Evolutionary conservation across 192 early-diverging fungal species (phyloP).

Genomic region (Backusella tarrabulga): DNA sequence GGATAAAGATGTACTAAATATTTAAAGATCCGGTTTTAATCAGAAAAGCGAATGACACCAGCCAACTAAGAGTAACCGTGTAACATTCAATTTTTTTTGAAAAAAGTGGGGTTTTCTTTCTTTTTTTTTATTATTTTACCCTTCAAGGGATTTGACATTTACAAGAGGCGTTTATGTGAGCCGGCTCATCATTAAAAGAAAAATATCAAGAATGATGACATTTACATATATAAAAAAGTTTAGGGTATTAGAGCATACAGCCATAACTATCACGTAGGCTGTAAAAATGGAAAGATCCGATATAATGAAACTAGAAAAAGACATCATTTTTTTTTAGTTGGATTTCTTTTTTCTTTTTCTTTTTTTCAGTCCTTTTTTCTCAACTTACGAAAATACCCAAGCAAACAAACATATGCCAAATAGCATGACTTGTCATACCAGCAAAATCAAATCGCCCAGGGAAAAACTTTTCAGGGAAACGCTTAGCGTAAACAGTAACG

Average conservation of each 20-base stretch:
- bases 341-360: neutral
- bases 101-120: neutral
- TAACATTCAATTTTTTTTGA: neutral
- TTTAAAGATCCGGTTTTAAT: neutral
- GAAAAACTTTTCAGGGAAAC: constrained; percentile 56
- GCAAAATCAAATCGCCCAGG: constrained; percentile 54
- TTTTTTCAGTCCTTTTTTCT: neutral
- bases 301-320: constrained; percentile 1
- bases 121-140: neutral
- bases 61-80: neutral
- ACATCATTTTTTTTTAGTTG: neutral
- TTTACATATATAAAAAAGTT: neutral
- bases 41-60: neutral
- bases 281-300: constrained; percentile 7
- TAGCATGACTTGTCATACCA: constrained; percentile 53
- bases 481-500: constrained; percentile 56
- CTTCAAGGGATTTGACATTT: constrained; percentile 6
- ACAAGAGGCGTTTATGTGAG: constrained; percentile 2
- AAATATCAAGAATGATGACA: neutral
- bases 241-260: neutral
- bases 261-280: neutral
- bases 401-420: constrained; percentile 60
- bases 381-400: constrained; percentile 47
- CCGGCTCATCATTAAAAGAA: neutral
- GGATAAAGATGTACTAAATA: neutral